Evolutionary conservation across 305 asterid species (phyloP).

Genomic region (Fraxinus dipetala): DNA sequence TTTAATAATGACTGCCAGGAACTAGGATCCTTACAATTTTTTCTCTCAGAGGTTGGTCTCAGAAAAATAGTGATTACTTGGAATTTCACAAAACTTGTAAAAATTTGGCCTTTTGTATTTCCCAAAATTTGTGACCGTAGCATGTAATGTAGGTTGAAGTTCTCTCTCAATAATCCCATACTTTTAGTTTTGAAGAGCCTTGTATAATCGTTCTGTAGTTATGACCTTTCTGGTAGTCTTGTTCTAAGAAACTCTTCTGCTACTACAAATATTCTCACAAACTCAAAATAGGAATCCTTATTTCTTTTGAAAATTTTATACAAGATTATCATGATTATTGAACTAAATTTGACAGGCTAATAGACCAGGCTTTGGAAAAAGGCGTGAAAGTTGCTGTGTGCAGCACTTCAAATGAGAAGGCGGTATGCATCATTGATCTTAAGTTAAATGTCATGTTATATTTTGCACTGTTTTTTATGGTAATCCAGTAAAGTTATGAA

Average conservation of each 20-base stretch:
- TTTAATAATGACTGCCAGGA: background rate
- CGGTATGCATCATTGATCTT: constrained; percentile 83
- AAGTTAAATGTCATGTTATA: constrained; percentile 17
- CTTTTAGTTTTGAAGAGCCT: background rate
- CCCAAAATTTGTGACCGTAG: background rate
- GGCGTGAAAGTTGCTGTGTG: constrained; percentile 90
- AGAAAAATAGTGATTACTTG: background rate
- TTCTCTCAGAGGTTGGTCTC: background rate
- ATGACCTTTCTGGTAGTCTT: background rate
- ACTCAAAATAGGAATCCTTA: background rate
- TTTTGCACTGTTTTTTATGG: background rate
- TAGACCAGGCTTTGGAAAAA: constrained; percentile 78
- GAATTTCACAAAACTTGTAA: background rate
- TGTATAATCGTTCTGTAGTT: background rate
- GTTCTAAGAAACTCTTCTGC: background rate
- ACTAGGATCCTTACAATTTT: background rate
- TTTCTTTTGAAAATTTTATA: background rate
- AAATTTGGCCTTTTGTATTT: background rate
- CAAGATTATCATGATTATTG: background rate
- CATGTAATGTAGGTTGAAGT: background rate
- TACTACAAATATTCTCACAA: background rate
- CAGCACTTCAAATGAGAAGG: constrained; percentile 98
- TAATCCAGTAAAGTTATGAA: background rate
- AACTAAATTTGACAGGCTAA: constrained; percentile 51
- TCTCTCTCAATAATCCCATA: background rate